Percentiles rank a stretch among this genome's conserved stretches.
Conservation (phyloP, 352 stramenopile species). For the Globisporangium mamillatum region DNA sequence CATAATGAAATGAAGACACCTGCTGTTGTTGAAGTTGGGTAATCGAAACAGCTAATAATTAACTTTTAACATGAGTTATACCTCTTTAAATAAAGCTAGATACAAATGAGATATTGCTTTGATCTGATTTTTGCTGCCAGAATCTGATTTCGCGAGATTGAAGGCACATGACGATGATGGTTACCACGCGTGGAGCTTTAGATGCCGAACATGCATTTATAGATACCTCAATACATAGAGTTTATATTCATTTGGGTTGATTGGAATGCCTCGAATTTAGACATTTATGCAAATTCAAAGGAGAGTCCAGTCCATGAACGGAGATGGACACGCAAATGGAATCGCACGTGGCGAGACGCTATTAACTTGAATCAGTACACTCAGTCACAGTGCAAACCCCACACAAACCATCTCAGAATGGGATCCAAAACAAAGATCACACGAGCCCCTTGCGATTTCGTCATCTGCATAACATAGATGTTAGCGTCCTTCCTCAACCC, state of each 20-base stretch:
- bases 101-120: neutral
- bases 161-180: neutral
- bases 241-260: neutral
- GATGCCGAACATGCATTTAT: neutral
- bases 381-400: neutral
- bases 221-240: neutral
- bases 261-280: neutral
- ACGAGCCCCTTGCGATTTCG: neutral
- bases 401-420: neutral
- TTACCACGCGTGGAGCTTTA: neutral
- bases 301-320: conserved; percentile 5
- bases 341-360: neutral
- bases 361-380: conserved; percentile 1
- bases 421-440: neutral
- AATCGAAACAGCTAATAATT: neutral
- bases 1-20: neutral
- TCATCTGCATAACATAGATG: neutral
- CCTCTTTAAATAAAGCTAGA: neutral
- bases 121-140: neutral
- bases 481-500: neutral
- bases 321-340: conserved; percentile 3
- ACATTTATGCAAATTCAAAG: neutral
- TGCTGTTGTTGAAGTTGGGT: neutral
- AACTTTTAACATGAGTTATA: neutral
- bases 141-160: neutral